These are phyloP conservation scores for Plasmodium vivax DNA, from an alignment of 169 alveolate species.

Conservation along the genomic window DNA sequence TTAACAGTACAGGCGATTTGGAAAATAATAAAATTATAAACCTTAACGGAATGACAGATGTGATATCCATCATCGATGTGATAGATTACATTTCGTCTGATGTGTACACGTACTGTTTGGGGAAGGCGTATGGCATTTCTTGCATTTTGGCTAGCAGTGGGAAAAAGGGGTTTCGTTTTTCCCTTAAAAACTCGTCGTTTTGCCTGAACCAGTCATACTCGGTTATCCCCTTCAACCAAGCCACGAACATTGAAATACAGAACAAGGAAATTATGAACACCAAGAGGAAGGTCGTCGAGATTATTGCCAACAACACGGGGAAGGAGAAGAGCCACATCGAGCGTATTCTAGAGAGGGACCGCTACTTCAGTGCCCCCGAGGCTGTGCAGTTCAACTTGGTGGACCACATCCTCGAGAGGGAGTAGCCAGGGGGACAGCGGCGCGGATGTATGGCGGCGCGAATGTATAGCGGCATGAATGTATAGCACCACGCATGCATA, in stretches of 20 bases:
- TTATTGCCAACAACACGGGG: conserved; percentile 76
- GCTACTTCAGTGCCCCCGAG: conserved; percentile 48
- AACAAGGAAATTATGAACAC: conserved; percentile 82
- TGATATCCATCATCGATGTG: conserved; percentile 82
- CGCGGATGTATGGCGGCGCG: background rate
- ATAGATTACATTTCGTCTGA: conserved; percentile 74
- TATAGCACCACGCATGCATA: background rate
- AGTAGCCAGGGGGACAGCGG: background rate
- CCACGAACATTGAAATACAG: conserved; percentile 80
- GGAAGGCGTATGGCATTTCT: conserved; percentile 83
- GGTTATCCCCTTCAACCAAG: conserved; percentile 78
- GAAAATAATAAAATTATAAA: conserved; percentile 74
- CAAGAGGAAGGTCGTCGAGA: conserved; percentile 70
- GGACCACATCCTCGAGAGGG: conserved; percentile 56
- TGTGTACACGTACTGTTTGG: conserved; percentile 33
- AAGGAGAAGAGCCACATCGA: conserved; percentile 51
- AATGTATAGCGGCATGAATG: background rate
- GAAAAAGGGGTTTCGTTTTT: conserved; percentile 80
- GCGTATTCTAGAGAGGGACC: conserved; percentile 41
- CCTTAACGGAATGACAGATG: conserved; percentile 77
- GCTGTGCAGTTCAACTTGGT: conserved; percentile 54
- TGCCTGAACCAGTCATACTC: conserved; percentile 79
- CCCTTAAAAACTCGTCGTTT: conserved; percentile 79
- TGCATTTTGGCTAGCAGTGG: conserved; percentile 81
- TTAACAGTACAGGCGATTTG: conserved; percentile 76